Evolutionary conservation across 2,329 filamentous ascomycete genomes (phyloP).

Genomic region (Fusarium verticillioides): DNA sequence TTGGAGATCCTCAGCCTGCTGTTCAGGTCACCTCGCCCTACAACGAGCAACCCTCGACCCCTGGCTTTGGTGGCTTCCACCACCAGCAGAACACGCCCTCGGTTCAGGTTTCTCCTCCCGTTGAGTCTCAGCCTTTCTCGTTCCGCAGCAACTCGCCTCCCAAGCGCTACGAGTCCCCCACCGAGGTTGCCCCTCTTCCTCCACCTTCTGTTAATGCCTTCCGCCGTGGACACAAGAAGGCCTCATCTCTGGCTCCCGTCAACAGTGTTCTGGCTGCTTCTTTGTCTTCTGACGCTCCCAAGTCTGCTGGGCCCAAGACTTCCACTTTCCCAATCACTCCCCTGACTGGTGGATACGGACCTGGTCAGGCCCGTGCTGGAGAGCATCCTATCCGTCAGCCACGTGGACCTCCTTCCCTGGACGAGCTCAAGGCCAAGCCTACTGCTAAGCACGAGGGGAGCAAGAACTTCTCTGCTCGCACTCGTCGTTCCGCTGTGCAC

Average conservation of each 20-base stretch:
- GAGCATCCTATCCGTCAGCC: slow-evolving; percentile 96
- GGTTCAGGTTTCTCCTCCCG: slow-evolving; percentile 84
- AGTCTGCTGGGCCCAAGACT: slow-evolving; percentile 78
- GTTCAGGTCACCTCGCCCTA: slow-evolving; percentile 54
- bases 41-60: slow-evolving; percentile 57
- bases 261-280: slow-evolving; percentile 61
- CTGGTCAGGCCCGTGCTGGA: slow-evolving; percentile 90
- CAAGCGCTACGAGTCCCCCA: slow-evolving; percentile 75
- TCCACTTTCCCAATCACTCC: slow-evolving; percentile 84
- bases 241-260: slow-evolving; percentile 75
- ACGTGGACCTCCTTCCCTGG: slow-evolving; percentile 88
- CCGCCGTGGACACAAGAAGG: slow-evolving; percentile 94
- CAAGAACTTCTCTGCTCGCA: slow-evolving; percentile 95
- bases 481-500: slow-evolving; percentile 90
- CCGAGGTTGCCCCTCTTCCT: slow-evolving; percentile 76
- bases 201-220: slow-evolving; percentile 92
- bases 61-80: slow-evolving; percentile 48
- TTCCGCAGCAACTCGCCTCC: slow-evolving; percentile 74
- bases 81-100: slow-evolving; percentile 70
- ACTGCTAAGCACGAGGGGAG: slow-evolving; percentile 95
- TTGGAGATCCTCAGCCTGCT: slow-evolving; percentile 70
- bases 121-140: slow-evolving; percentile 63
- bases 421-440: slow-evolving; percentile 89
- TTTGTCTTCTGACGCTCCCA: slow-evolving; percentile 58
- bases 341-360: slow-evolving; percentile 86